Evolutionary conservation across 768 basidiomycete species (phyloP).

Genomic region (Tylopilus sp.): DNA sequence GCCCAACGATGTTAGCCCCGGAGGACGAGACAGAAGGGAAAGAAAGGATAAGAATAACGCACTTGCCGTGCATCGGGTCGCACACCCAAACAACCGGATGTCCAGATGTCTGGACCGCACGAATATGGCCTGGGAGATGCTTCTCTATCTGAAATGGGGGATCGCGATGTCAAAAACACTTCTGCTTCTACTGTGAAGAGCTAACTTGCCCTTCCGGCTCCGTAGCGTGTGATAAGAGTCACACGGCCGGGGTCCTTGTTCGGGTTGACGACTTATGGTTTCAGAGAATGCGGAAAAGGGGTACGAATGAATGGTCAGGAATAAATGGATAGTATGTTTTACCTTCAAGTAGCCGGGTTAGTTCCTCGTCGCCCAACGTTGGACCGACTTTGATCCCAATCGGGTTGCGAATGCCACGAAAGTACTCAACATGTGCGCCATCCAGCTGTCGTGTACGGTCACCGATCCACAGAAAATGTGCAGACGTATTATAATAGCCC

Average conservation of each 20-base stretch:
- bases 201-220: conserved; percentile 68
- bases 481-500: conserved; percentile 84
- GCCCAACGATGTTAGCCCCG: neutral
- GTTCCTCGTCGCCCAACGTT: conserved; percentile 73
- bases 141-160: conserved; percentile 55
- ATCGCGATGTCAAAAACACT: neutral
- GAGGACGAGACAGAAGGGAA: neutral
- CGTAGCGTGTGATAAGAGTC: conserved; percentile 91
- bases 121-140: conserved; percentile 77
- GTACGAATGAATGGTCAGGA: neutral
- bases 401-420: conserved; percentile 87
- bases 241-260: conserved; percentile 78
- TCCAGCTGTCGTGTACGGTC: conserved; percentile 90
- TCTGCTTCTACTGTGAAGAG: neutral
- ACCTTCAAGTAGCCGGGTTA: conserved; percentile 76
- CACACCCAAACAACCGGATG: conserved; percentile 94
- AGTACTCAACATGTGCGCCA: conserved; percentile 95
- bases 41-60: conserved; percentile 29
- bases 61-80: conserved; percentile 99
- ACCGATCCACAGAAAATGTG: conserved; percentile 96
- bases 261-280: conserved; percentile 75
- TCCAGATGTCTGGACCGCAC: conserved; percentile 69
- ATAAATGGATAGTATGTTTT: conserved; percentile 23
- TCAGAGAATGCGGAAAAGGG: neutral
- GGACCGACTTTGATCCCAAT: conserved; percentile 98